Base-by-base conservation (phyloP, 176 grass and related monocot species). In the Hyparrhenia diplandra region DNA sequence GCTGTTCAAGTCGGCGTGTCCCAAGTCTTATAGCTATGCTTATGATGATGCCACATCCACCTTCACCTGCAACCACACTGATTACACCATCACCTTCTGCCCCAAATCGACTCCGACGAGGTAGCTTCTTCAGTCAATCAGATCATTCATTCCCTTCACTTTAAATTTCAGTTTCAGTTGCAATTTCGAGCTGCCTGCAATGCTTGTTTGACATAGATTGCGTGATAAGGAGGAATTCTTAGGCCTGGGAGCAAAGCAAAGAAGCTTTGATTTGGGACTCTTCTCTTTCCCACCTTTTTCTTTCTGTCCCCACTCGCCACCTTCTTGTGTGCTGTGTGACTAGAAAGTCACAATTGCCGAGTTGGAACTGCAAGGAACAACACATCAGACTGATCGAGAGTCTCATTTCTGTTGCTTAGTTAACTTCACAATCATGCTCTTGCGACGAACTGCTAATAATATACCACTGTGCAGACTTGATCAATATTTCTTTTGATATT, bases 251-350 rank as follows among this genome's bases (percentile, higher is more conserved):
- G 43, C 64, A 23, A 78, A 85, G 59, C 55, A 84, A 90, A 85
- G 74, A 80, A 63, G 47, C 85, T 85, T 83, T 67, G 75, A 74
- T 70, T 71, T 75, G 70, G 89, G n/a, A n/a, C 45, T 77, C 79
- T 57, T 69, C 72, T 74, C 51, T 79, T 63, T 13, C 71, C 18
- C 18, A 40, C 30, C 69, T 78, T 88, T 88, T 32, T 29, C 55
- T 80, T 74, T 86, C 76, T 90, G 61, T 77, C 59, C 85, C 87
- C 89, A 52, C 43, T 6, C 29, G 5, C 31, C 20, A 58, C 16
- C 81, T 60, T 84, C 81, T 54, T 84, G 78, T 46, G 66, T 86
- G 85, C 57, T 84, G 79, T 60, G 82, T 85, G 80, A 82, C 83
- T 87, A 76, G 83, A 80, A 93, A 93, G 80, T 82, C 82, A 29